Base-by-base conservation (phyloP, 192 early-diverging fungal species). In the Dispira parvispora region DNA sequence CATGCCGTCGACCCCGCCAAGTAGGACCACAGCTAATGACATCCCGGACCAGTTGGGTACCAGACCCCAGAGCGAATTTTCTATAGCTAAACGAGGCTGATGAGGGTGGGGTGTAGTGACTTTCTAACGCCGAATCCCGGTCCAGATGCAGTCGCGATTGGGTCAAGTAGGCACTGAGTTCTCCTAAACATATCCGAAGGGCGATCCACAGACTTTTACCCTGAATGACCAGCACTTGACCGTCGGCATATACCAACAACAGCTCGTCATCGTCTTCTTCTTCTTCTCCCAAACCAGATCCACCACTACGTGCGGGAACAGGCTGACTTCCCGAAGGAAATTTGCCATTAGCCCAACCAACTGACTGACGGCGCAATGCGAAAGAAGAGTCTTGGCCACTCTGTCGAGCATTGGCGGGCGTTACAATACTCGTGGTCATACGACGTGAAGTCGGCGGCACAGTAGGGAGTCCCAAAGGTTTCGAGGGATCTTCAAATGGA, bases 151-250 rank as follows among this genome's bases (percentile, higher is more conserved):
- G 55, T 27, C 27, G 27, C 8, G 18, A n/a, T 12, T 27, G 25
- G 8, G 55, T 28, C 18, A 18, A 9, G 8, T 18, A 20, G 23
- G 4, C 23, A 50, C 49, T 23, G 16, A 26, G 55, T 57, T 57
- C 55, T 11, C 55, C 55, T 9, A 57, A 12, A 57, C 25, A 57
- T 38, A 57, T 57, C 10, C 55, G 55, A 27, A 57, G 26, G 27
- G 55, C 55, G 18, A 57, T 57, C 55, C 55, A 57, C 10, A 57
- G 25, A 28, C 55, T 57, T 57, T 57, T 57, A 12, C 55, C 55
- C 55, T 32, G 55, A 28, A 57, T 57, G 10, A 38, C 42, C 21
- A 27, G 27, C 11, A 57, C 55, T 42, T 57, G 55, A 12, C 55
- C 55, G 27, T 57, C 55, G 11, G 55, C 55, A 28, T 38, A 57